These are phyloP conservation scores for Aspergillus luchuensis DNA, from an alignment of 2,329 filamentous ascomycete species.

Conservation along the genomic window DNA sequence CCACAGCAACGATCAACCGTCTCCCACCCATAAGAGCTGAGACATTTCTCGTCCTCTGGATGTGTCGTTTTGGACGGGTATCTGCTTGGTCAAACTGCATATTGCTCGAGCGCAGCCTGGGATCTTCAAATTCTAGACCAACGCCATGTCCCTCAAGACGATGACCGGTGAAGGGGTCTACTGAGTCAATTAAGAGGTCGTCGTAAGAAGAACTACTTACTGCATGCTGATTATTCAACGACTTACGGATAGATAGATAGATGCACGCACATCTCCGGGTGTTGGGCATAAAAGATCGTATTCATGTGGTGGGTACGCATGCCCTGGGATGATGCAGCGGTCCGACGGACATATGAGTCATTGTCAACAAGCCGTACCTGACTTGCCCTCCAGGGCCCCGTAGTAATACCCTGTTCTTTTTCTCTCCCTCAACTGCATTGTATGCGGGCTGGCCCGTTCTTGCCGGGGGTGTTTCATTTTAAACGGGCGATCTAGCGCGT, in stretches of 20 bases:
- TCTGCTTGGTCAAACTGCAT: background rate
- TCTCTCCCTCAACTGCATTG: background rate
- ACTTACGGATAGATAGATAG: background rate
- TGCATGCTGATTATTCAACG: background rate
- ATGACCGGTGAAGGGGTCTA: constrained; percentile 1
- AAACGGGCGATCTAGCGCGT: background rate
- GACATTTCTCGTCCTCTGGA: background rate
- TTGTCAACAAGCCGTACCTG: background rate
- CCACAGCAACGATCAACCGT: background rate
- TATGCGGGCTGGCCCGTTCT: background rate
- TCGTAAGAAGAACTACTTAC: background rate
- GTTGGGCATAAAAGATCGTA: constrained; percentile 18
- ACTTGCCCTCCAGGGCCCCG: background rate
- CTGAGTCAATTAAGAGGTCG: background rate
- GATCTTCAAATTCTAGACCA: constrained; percentile 1
- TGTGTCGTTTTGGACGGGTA: background rate
- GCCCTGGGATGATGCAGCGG: background rate
- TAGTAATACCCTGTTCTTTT: background rate
- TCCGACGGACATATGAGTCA: constrained; percentile 9
- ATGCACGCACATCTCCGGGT: constrained; percentile 10
- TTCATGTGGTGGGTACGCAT: background rate
- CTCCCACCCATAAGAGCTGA: background rate
- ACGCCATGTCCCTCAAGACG: background rate
- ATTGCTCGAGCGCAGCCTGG: background rate
- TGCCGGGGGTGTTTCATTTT: background rate